These are phyloP conservation scores for Pyricularia sp. DNA, from an alignment of 2,329 filamentous ascomycete species.

Conservation along the genomic window DNA sequence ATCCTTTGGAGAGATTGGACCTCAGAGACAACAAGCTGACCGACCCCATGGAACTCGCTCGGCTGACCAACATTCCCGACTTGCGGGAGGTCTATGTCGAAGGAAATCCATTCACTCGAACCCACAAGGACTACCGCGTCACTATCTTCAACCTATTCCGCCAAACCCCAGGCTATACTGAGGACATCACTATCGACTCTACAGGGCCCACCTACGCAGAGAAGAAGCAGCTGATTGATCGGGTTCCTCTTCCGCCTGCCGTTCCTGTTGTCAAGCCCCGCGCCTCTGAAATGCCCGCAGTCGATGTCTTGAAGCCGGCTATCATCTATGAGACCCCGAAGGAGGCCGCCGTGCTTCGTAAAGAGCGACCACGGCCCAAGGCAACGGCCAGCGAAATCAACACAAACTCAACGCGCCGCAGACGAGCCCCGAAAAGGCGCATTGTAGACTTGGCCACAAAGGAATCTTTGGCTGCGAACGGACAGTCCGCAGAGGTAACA, in stretches of 20 bases:
- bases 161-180: conserved; percentile 73
- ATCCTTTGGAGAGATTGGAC: conserved; percentile 80
- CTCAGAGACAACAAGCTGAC: conserved; percentile 79
- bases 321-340: conserved; percentile 39
- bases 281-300: conserved; percentile 45
- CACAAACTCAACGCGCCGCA: conserved; percentile 45
- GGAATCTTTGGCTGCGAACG: conserved; percentile 20
- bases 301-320: conserved; percentile 55
- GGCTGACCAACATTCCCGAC: conserved; percentile 80
- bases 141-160: conserved; percentile 95
- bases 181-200: conserved; percentile 83
- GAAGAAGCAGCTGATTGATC: conserved; percentile 70
- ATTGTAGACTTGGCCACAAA: conserved; percentile 51
- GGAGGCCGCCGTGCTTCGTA: conserved; percentile 41
- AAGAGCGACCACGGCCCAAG: conserved; percentile 41
- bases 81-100: conserved; percentile 86
- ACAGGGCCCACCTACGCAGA: conserved; percentile 74
- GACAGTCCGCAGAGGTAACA: not conserved
- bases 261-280: conserved; percentile 66
- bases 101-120: conserved; percentile 83
- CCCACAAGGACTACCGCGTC: conserved; percentile 72
- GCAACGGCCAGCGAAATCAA: conserved; percentile 45
- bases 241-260: conserved; percentile 60
- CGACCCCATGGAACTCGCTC: conserved; percentile 83
- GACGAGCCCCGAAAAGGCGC: conserved; percentile 45